Conservation (phyloP, 495 filamentous ascomycete genomes). For the Podospora anserina region DNA sequence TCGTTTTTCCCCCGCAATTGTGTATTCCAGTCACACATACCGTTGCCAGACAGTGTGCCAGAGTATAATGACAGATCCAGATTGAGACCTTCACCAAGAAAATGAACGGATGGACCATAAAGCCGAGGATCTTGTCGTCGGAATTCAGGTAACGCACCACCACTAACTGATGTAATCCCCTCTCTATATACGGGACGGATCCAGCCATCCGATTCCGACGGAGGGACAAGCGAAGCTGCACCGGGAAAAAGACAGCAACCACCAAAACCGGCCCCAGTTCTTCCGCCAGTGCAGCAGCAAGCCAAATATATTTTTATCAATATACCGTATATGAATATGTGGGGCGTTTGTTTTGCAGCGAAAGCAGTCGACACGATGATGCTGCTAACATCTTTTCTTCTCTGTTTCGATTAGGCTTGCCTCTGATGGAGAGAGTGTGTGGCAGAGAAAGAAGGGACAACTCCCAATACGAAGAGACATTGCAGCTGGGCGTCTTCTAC, state of each 20-base stretch:
- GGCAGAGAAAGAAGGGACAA: background rate
- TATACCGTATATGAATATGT: background rate
- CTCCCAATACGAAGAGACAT: background rate
- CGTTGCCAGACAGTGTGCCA: too few species aligned
- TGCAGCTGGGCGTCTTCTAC: background rate
- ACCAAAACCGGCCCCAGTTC: background rate
- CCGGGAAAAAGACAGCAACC: background rate
- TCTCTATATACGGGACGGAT: background rate
- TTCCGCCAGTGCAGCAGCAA: background rate
- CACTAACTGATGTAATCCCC: background rate
- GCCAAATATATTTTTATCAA: background rate
- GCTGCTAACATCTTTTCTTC: background rate
- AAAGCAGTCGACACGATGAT: background rate
- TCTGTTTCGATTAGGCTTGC: background rate
- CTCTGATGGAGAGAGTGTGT: background rate
- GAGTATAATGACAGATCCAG: too few species aligned
- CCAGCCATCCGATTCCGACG: background rate
- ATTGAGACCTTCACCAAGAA: background rate
- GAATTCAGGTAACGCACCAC: too few species aligned
- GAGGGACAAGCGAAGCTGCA: background rate
- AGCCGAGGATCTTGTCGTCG: background rate
- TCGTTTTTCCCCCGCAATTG: background rate
- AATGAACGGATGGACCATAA: background rate
- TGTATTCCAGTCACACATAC: background rate
- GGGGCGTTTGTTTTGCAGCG: background rate